Conservation (phyloP, 2,329 filamentous ascomycete genomes). For the Cadophora sp. region DNA sequence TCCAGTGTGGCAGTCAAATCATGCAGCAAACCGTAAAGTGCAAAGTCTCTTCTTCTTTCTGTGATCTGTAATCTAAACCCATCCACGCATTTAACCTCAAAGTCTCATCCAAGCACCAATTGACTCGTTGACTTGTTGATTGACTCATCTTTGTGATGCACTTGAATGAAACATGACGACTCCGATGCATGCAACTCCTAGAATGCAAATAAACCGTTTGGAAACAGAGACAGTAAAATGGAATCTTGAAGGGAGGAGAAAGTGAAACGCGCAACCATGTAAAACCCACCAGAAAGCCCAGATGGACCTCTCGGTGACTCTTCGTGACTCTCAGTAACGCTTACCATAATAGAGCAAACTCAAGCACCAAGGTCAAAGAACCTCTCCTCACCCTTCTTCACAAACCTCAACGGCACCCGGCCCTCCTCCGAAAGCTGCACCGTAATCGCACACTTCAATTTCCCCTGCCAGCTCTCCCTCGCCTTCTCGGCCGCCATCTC, state of each 20-base stretch:
- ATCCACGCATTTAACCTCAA: neutral
- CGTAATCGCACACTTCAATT: constrained; percentile 18
- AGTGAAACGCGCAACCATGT: too few species aligned
- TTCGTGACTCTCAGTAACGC: too few species aligned
- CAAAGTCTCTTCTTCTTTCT: neutral
- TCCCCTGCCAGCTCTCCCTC: constrained; percentile 17
- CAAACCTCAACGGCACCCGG: constrained; percentile 16
- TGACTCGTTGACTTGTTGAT: neutral
- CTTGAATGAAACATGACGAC: neutral
- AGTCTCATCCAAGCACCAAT: neutral
- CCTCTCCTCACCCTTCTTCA: constrained; percentile 17
- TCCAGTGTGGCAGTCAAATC: neutral
- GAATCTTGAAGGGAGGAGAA: neutral
- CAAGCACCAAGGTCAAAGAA: constrained; percentile 11
- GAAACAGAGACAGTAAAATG: neutral
- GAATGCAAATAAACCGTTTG: neutral
- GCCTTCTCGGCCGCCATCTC: constrained; percentile 13
- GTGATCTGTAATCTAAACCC: neutral
- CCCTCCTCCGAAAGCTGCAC: constrained; percentile 15
- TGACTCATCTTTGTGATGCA: neutral
- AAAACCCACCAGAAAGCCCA: too few species aligned
- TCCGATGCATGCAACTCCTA: constrained; percentile 5
- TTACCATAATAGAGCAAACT: neutral
- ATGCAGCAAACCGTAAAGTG: neutral
- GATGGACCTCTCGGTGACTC: too few species aligned